phyloP scores from a whole-genome alignment of 768 basidiomycete species.

The Phallus indusiatus region DNA sequence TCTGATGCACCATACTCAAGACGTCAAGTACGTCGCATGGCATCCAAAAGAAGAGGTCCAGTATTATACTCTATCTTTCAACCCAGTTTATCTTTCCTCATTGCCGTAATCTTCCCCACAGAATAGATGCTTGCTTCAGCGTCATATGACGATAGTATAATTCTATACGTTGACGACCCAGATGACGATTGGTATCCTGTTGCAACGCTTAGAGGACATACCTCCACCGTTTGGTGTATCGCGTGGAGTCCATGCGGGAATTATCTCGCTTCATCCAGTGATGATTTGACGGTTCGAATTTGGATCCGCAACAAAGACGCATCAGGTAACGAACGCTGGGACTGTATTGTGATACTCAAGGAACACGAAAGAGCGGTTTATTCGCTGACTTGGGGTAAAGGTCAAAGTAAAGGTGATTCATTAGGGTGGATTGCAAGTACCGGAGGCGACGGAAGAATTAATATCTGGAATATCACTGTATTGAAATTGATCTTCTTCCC shows the following conservation, averaged over 20 bases:
- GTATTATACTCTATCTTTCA: constrained; percentile 6
- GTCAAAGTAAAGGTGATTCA: constrained; percentile 25
- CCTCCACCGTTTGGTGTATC: constrained; percentile 87
- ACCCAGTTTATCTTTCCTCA: background rate
- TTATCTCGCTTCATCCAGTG: constrained; percentile 82
- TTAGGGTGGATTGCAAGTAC: constrained; percentile 81
- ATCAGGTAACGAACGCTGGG: constrained; percentile 45
- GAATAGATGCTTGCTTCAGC: constrained; percentile 87
- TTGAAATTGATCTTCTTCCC: constrained; percentile 2
- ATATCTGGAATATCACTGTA: constrained; percentile 71
- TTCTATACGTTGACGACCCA: constrained; percentile 87
- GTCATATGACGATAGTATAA: constrained; percentile 95
- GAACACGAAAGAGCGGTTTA: constrained; percentile 74
- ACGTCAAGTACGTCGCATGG: constrained; percentile 93
- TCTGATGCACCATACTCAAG: constrained; percentile 93
- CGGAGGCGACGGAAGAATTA: constrained; percentile 77
- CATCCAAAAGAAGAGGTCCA: constrained; percentile 89
- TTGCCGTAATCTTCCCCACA: constrained; percentile 5
- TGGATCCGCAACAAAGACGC: constrained; percentile 53
- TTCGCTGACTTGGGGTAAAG: constrained; percentile 61
- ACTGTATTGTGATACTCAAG: constrained; percentile 45
- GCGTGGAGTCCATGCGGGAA: constrained; percentile 68
- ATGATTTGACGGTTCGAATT: constrained; percentile 73
- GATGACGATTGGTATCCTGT: constrained; percentile 92
- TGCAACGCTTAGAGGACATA: constrained; percentile 69